Evolutionary conservation across 257 asterid genomes (phyloP).

Genomic region (Fraxinus quadrangulata): DNA sequence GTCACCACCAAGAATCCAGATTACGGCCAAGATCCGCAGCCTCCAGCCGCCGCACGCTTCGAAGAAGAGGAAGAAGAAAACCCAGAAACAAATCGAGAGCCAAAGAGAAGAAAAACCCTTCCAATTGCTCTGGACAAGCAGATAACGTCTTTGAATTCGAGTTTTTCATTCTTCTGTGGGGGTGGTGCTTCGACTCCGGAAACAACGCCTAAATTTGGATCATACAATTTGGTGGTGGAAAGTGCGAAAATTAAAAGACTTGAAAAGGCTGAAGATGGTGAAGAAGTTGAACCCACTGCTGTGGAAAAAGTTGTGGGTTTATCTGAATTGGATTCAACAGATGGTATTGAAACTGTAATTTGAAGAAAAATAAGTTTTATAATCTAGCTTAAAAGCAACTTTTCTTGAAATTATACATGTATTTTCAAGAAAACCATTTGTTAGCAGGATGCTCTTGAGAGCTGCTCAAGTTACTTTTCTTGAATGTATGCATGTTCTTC

Average conservation of each 20-base stretch:
- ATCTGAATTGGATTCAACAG: neutral
- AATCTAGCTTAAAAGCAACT: neutral
- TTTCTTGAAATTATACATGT: neutral
- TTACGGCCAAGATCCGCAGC: conserved; percentile 1
- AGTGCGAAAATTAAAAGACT: neutral
- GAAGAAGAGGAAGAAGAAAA: conserved; percentile 22
- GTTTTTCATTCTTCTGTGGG: conserved; percentile 32
- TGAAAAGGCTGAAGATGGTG: conserved; percentile 3
- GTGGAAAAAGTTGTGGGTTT: neutral
- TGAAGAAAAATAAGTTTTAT: neutral
- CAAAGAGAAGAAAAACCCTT: conserved; percentile 32
- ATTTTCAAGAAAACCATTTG: too few relatives aligned
- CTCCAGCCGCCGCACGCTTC: neutral
- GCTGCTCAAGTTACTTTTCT: too few relatives aligned
- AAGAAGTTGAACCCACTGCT: neutral
- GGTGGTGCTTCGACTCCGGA: conserved; percentile 30
- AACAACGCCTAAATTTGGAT: conserved; percentile 38
- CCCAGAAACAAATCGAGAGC: conserved; percentile 15
- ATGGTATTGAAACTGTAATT: neutral
- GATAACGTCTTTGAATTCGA: conserved; percentile 23
- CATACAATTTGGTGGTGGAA: conserved; percentile 22
- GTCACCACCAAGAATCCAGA: neutral
- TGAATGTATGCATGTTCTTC: too few relatives aligned
- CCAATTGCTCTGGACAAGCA: conserved; percentile 24
- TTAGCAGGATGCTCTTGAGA: too few relatives aligned